phyloP scores from a whole-genome alignment of 164 flowering plant genomes.

The Magnolia kwangsiensis region DNA sequence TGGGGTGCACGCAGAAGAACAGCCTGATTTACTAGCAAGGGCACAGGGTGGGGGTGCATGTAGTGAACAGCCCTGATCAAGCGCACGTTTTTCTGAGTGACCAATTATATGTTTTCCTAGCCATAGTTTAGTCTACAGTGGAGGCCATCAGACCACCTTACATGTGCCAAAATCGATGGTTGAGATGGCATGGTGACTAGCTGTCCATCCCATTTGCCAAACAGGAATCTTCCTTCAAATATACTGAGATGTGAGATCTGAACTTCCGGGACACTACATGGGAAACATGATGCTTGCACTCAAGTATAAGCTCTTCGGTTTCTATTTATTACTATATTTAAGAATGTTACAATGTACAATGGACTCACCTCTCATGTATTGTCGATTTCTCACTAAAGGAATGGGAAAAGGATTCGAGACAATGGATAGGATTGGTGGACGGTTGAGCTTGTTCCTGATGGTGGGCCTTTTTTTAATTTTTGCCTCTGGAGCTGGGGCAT shows the following conservation, averaged over 20 bases:
- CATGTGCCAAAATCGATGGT: neutral
- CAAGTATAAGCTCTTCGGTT: slow-evolving; percentile 25
- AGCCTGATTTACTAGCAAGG: no score
- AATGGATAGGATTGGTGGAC: slow-evolving; percentile 15
- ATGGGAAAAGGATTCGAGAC: neutral
- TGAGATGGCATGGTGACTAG: neutral
- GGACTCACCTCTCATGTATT: no score
- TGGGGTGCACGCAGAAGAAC: no score
- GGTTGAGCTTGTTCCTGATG: slow-evolving; percentile 14
- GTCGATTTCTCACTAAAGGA: neutral
- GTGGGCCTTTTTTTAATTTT: slow-evolving; percentile 24
- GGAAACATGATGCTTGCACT: slow-evolving; percentile 42
- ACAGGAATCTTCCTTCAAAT: neutral
- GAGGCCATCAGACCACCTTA: neutral
- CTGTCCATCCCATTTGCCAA: neutral
- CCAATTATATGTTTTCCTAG: no score
- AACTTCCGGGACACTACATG: slow-evolving; percentile 27
- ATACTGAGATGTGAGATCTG: neutral
- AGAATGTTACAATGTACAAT: no score
- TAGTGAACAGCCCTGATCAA: no score
- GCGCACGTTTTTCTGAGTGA: no score
- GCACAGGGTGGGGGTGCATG: no score
- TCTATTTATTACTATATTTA: neutral
- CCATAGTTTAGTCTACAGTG: no score
- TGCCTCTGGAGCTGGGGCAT: slow-evolving; percentile 41